Evolutionary conservation across 495 filamentous ascomycete species (phyloP), one percentile per base, ranked within the genome.

Genomic region (Sabuloglossum arenarium): DNA sequence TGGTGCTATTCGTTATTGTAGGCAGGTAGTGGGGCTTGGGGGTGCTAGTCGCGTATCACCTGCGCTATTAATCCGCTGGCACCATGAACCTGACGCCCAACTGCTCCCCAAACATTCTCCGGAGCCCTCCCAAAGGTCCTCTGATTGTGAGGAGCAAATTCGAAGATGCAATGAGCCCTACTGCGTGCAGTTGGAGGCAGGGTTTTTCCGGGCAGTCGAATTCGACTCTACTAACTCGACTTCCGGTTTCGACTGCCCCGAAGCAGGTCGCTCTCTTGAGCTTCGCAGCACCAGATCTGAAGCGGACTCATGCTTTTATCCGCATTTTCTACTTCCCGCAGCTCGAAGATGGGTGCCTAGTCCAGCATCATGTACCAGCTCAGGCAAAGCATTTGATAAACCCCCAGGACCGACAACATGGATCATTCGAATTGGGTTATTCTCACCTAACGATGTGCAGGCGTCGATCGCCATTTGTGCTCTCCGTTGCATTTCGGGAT

Each of bases 131-230:
- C n/a, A n/a, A n/a, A n/a, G n/a, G n/a, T n/a, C n/a, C n/a, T n/a
- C n/a, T n/a, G n/a, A n/a, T n/a, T n/a, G n/a, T n/a, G n/a, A n/a
- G n/a, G n/a, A n/a, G n/a, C n/a, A n/a, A n/a, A n/a, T n/a, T n/a
- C n/a, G n/a, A n/a, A n/a, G n/a, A n/a, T n/a, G 84, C 88, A 70
- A 96, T 97, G n/a, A 88, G 95, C 6, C 86, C 91, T 21, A 98
- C 91, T 23, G 88, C 74, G 11, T 91, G 91, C 50, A 98, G 74
- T 53, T 24, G 12, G 24, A 55, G 24, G 60, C 96, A 98, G 63
- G n/a, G n/a, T n/a, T n/a, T n/a, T n/a, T n/a, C n/a, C n/a, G n/a
- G n/a, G n/a, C n/a, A n/a, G n/a, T n/a, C n/a, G n/a, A n/a, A n/a
- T n/a, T n/a, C n/a, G n/a, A n/a, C n/a, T n/a, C n/a, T n/a, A n/a